These are phyloP conservation scores for Trichoderma sp. DNA, from an alignment of 2,329 filamentous ascomycete species.

Conservation along the genomic window DNA sequence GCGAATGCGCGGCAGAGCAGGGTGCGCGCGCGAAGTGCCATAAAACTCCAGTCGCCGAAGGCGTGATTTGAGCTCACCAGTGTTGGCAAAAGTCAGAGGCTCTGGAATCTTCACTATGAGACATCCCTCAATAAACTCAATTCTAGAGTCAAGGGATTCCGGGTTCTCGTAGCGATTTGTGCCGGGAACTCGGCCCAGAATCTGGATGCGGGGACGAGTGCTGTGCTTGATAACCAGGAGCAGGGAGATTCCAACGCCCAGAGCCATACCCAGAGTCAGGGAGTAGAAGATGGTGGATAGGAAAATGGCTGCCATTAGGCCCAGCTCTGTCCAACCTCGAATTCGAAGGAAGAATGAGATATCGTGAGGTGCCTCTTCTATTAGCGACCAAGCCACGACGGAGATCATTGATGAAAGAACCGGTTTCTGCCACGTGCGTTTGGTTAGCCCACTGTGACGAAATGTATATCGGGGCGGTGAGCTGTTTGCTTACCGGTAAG, in stretches of 20 bases:
- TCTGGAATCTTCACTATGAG: constrained; percentile 98
- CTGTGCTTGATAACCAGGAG: constrained; percentile 86
- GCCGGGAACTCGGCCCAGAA: constrained; percentile 82
- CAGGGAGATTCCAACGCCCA: constrained; percentile 87
- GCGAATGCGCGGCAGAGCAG: constrained; percentile 77
- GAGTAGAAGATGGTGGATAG: constrained; percentile 93
- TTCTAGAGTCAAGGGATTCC: constrained; percentile 64
- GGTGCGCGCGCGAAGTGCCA: constrained; percentile 80
- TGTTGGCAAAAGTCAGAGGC: constrained; percentile 94
- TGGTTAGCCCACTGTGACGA: background rate
- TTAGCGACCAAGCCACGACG: constrained; percentile 88
- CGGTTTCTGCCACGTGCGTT: constrained; percentile 63
- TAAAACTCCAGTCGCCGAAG: constrained; percentile 83
- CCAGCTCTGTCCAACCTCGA: constrained; percentile 78
- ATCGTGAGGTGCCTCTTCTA: constrained; percentile 93
- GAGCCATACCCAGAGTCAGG: constrained; percentile 85
- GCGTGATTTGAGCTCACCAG: constrained; percentile 81
- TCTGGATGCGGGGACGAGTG: constrained; percentile 91
- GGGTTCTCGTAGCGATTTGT: constrained; percentile 85
- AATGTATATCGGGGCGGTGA: background rate
- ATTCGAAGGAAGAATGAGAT: constrained; percentile 85
- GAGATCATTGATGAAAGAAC: constrained; percentile 92
- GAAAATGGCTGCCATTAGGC: constrained; percentile 87
- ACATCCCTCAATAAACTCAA: constrained; percentile 89
- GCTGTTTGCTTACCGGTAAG: constrained; percentile 67